Base-by-base conservation (phyloP, 495 filamentous ascomycete species). In the Neurospora discreta region DNA sequence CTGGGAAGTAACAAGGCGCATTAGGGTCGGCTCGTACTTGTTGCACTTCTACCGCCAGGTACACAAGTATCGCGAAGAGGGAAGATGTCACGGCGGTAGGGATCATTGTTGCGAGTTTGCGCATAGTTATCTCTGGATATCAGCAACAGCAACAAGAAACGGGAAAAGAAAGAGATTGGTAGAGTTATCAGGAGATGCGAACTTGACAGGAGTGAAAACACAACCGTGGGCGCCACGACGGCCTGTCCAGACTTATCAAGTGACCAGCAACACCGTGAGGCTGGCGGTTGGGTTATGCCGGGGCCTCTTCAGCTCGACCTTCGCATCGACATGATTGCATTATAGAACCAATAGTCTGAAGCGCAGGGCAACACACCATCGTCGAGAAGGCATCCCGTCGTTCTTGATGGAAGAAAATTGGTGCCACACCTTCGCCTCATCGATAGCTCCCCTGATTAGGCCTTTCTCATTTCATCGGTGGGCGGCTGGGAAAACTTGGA, bases 1-100 rank as follows among this genome's bases (percentile, higher is more conserved):
- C 74, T 13, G 80, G 80, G 46, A 74, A 76, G 73, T 80, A 81
- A 71, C 80, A 82, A 0, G 75, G 74, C 23, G 76, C 76, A 42
- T 75, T 75, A 36, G 68, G 52, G 15, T 65, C 52, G 52, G 52
- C 52, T 36, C 7, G 52, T 16, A 65, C 52, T 65, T 65, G 52
- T 65, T 2, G 52, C 26, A 7, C 52, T 18, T 65, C 13, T 65
- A 33, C 52, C 26, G 26, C 52, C 33, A 65, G 52, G 52, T 33
- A 65, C 13, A 65, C 8, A 3, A 65, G 52, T 16, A 65, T 65
- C 26, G 52, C 1, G 52, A 26, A 65, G 52, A 65, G 3, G 15
- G 52, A 36, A 1, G 52, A 65, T 7, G 15, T 65, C n/a, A n/a
- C n/a, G n/a, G n/a, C n/a, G 9, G 26, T 1, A 18, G 3, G 0